A percentile compares a stretch with the other conserved stretches of the same genome.
phyloP scores from a whole-genome alignment of 2,329 filamentous ascomycete genomes.

The Fusarium austroafricanum region DNA sequence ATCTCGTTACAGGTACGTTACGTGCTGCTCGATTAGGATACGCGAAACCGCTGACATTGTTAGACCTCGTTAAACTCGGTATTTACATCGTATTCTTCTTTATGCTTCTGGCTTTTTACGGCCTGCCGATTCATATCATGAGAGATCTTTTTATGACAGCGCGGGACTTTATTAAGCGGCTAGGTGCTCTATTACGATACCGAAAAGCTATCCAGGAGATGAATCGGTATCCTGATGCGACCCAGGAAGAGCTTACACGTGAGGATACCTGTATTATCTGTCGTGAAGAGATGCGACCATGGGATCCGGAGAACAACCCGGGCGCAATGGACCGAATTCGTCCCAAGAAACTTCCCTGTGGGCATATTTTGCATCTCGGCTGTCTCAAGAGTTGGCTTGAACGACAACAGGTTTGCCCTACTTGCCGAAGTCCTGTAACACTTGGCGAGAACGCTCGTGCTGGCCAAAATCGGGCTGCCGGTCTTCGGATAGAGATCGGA shows the following conservation, averaged over 20 bases:
- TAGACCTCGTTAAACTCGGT: conserved; percentile 89
- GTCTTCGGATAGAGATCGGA: conserved; percentile 49
- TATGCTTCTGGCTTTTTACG: conserved; percentile 93
- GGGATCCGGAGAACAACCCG: conserved; percentile 68
- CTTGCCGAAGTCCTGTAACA: conserved; percentile 83
- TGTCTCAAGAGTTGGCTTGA: conserved; percentile 98
- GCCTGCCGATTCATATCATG: conserved; percentile 95
- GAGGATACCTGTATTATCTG: conserved; percentile 99
- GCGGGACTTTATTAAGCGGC: conserved; percentile 87
- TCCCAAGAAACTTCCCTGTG: conserved; percentile 96
- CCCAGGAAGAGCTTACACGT: conserved; percentile 81
- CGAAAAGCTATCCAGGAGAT: conserved; percentile 93
- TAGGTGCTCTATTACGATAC: conserved; percentile 90
- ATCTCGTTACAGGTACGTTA: conserved; percentile 79
- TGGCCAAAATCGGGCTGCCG: conserved; percentile 45
- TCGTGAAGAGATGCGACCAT: conserved; percentile 92
- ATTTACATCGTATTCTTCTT: conserved; percentile 94
- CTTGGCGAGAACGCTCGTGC: conserved; percentile 45
- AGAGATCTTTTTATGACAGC: conserved; percentile 95
- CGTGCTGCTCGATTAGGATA: neutral
- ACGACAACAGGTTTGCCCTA: conserved; percentile 96
- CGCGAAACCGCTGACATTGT: conserved; percentile 28
- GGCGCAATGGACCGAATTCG: conserved; percentile 85
- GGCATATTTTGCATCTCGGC: conserved; percentile 92
- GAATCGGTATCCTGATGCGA: conserved; percentile 94